Base-by-base conservation (phyloP, 441 rosid genomes). In the Adansonia rubrostipa region DNA sequence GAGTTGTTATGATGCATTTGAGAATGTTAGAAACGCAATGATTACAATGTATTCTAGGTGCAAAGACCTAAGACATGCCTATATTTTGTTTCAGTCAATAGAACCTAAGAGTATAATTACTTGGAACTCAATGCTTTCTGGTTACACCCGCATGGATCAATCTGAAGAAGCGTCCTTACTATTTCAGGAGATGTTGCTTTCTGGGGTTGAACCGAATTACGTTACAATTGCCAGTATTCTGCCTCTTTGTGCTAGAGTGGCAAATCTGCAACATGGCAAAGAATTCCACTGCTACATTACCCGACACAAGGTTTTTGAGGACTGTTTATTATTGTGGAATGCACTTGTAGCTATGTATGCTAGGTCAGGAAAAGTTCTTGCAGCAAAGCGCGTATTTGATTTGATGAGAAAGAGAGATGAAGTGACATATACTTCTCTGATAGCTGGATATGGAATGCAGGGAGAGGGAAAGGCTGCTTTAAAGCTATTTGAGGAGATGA, bases 51-150 rank as follows among this genome's bases (percentile, higher is more conserved):
- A 92, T 81, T 80, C 94, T 1, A 89, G 90, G 80, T 89, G 93
- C 71, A 69, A 84, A 15, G 91, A 88, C 80, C 86, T 86, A 61
- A 80, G 78, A 74, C 84, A 79, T 51, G 92, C 94, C 45, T 77
- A 77, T 73, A 70, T 60, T 45, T 80, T 92, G 77, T 93, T 92
- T 83, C 83, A 71, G 24, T 79, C 80, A 73, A 82, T 45, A 22
- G 84, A 86, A 71, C 80, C 40, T 44, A 87, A 85, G 82, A 82
- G 80, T 74, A 69, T 89, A 81, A 82, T 86, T 74, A 85, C 90
- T 58, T 92, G 98, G 98, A 93, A 93, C 78, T 86, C 93, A 17
- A 88, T 92, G 85, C 82, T 93, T 83, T 89, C 94, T 56, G 96
- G 94, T 22, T 90, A 76, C 36, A 74, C 88, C 17, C 89, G 84